These are phyloP conservation scores for Coemansia sp. DNA, from an alignment of 192 early-diverging fungal genomes.

Conservation along the genomic window DNA sequence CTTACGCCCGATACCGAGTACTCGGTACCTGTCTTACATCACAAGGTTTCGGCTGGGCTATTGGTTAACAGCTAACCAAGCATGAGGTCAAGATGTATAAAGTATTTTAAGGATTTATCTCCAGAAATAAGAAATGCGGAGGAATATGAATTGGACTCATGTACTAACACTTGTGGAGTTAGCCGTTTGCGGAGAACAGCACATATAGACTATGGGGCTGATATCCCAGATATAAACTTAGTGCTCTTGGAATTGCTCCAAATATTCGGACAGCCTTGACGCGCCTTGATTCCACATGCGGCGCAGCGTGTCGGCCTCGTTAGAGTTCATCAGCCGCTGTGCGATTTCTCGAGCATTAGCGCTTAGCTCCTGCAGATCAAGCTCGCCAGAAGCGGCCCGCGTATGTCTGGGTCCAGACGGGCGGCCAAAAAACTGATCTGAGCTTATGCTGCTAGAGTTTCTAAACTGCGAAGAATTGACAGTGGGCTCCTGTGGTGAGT, in stretches of 20 bases:
- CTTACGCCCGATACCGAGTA: no score
- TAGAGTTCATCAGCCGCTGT: conserved; percentile 52
- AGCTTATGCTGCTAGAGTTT: conserved; percentile 83
- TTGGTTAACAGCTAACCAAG: no score
- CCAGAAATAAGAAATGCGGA: not conserved
- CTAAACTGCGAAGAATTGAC: conserved; percentile 60
- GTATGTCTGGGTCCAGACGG: conserved; percentile 59
- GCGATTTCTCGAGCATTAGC: conserved; percentile 55
- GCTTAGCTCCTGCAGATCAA: conserved; percentile 55
- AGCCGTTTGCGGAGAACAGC: not conserved
- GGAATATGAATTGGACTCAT: not conserved
- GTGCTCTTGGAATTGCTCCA: conserved; percentile 51
- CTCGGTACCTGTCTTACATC: no score
- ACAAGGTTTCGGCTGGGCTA: no score
- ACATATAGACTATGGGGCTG: not conserved
- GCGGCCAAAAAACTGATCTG: conserved; percentile 90
- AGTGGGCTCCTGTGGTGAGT: conserved; percentile 16
- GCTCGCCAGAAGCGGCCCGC: conserved; percentile 76
- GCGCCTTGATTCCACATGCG: conserved; percentile 53
- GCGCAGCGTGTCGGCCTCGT: conserved; percentile 52
- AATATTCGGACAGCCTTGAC: conserved; percentile 43
- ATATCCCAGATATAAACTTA: conserved; percentile 13
- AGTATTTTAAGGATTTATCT: not conserved
- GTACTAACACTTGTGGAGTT: not conserved
- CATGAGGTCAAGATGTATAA: no score